Percentiles rank a stretch among this genome's conserved stretches.
Conservation (phyloP, 305 asterid genomes). For the Rubia balearica region DNA sequence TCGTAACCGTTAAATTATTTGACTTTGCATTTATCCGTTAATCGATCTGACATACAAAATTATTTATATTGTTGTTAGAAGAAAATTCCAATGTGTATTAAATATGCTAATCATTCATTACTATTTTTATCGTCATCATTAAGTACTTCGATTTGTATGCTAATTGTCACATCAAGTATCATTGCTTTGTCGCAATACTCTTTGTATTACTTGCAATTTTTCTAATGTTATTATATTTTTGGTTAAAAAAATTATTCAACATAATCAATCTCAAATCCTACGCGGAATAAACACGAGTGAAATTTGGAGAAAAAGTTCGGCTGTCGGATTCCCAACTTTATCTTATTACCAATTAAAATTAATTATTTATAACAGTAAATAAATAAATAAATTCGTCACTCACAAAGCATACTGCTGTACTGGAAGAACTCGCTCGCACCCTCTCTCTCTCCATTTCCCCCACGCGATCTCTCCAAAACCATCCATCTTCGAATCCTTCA, state of each 20-base stretch:
- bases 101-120: neutral
- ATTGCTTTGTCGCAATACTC: neutral
- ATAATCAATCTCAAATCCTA: neutral
- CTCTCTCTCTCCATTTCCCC: conserved; percentile 29
- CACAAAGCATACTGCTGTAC: conserved; percentile 4
- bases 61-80: too few species aligned
- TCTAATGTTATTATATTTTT: too few species aligned
- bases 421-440: conserved; percentile 16
- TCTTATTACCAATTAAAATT: conserved; percentile 14
- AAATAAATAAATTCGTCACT: conserved; percentile 17
- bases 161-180: neutral
- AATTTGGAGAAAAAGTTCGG: conserved; percentile 11
- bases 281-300: conserved; percentile 5
- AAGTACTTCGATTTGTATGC: neutral
- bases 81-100: too few species aligned
- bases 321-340: conserved; percentile 24
- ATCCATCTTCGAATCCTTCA: conserved; percentile 33
- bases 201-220: neutral
- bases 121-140: neutral
- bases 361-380: neutral
- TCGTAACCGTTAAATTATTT: too few species aligned
- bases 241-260: too few species aligned
- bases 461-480: conserved; percentile 52
- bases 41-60: too few species aligned
- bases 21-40: too few species aligned